Evolutionary conservation across 2,329 filamentous ascomycete species (phyloP), one percentile per base, ranked within the genome.

Genomic region (Tolypocladium pustulatum): DNA sequence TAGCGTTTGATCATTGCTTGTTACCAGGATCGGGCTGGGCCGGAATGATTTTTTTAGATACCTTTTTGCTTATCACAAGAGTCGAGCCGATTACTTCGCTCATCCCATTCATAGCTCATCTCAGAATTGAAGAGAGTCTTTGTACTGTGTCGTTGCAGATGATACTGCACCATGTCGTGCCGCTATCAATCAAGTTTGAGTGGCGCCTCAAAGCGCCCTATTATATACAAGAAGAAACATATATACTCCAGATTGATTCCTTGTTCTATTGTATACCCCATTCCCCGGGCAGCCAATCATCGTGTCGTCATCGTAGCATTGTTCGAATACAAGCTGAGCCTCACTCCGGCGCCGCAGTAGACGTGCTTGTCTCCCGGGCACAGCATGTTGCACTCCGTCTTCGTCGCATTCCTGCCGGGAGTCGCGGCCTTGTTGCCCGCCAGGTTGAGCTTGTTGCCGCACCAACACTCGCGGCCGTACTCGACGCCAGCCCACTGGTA

Each of bases 391-490:
- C 73, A 75, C 30, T 73, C 63, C 0, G 63, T 51, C 57, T 67
- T 61, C 0, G 65, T 66, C 2, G 71, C 65, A 46, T 72, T 73
- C 57, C 65, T 67, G 0, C 68, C 71, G 0, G 67, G 65, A 2
- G 58, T 62, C 0, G 62, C 55, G 12, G 60, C 59, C 6, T 57
- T 36, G 59, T 59, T 65, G 0, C 69, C 71, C 7, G 63, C 63
- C 32, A 69, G 64, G 30, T 67, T 66, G 12, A 75, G 58, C 0
- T 57, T 53, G 55, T 73, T 67, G 6, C 71, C 71, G 49, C 73
- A 75, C 67, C 70, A 75, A 32, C 73, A 75, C 27, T 75, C 73
- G 2, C 65, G 66, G 8, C 71, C 71, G 37, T 75, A 74, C 56
- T 75, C 71, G 4, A 75, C 66, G 12, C 73, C 73, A 0, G 69